Evolutionary conservation across 2,329 filamentous ascomycete species (phyloP).

Genomic region (Pseudopithomyces maydicus): DNA sequence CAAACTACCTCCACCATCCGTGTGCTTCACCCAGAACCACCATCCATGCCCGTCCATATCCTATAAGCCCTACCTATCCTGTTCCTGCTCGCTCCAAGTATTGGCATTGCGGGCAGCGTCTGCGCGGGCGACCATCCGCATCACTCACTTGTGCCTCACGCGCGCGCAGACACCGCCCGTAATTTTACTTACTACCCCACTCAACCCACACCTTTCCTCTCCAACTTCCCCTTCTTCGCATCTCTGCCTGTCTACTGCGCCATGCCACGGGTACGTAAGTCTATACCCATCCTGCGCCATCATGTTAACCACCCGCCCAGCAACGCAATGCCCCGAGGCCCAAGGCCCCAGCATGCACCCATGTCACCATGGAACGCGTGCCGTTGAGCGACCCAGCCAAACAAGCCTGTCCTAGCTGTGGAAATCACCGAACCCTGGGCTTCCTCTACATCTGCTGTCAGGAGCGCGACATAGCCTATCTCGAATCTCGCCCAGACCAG

Average conservation of each 20-base stretch:
- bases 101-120: constrained; percentile 1
- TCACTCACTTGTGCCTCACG: constrained; percentile 10
- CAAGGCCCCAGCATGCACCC: constrained; percentile 60
- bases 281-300: constrained; percentile 5
- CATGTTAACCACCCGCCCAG: constrained; percentile 19
- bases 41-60: neutral
- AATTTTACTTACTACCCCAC: neutral
- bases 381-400: constrained; percentile 51
- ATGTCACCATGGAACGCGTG: constrained; percentile 70
- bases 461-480: constrained; percentile 49
- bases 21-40: neutral
- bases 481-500: constrained; percentile 7
- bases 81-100: neutral
- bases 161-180: neutral
- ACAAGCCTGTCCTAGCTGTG: constrained; percentile 64
- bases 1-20: neutral
- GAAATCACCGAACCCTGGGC: constrained; percentile 61
- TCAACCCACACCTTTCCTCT: neutral
- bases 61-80: neutral
- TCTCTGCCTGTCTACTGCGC: neutral
- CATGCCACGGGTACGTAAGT: constrained; percentile 22
- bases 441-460: constrained; percentile 78
- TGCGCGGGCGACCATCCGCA: neutral
- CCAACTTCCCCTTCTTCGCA: neutral
- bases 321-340: constrained; percentile 25